Percentiles rank a stretch among this genome's conserved stretches.
These are phyloP conservation scores for Chrysanthemum makinoi DNA, from an alignment of 129 eudicot species.

Conservation along the genomic window DNA sequence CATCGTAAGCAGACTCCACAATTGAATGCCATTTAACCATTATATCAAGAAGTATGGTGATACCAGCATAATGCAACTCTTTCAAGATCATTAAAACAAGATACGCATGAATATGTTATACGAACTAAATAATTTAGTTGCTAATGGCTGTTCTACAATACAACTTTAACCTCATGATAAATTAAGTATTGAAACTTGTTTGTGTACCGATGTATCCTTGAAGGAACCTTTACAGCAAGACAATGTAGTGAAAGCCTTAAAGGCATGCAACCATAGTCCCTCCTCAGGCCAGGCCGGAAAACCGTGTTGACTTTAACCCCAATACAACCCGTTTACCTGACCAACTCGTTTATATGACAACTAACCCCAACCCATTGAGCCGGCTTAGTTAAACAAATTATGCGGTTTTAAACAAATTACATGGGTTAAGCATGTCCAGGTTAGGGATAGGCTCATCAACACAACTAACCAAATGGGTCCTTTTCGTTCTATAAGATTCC, in stretches of 20 bases:
- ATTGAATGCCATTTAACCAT: not conserved
- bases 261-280: no score
- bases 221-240: conserved; percentile 2
- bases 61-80: not conserved
- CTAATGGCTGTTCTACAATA: not conserved
- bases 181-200: not conserved
- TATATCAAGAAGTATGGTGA: not conserved
- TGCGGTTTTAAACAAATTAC: no score
- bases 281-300: no score
- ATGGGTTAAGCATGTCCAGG: no score
- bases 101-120: not conserved
- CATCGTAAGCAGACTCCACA: not conserved
- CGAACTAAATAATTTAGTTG: not conserved
- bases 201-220: not conserved
- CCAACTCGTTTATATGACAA: no score
- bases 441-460: no score
- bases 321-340: no score
- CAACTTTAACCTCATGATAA: not conserved
- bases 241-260: no score
- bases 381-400: no score
- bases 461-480: no score
- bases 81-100: conserved; percentile 16
- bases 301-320: not conserved
- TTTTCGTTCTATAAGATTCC: no score
- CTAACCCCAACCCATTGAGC: no score